Base-by-base conservation (phyloP, 495 filamentous ascomycete genomes). In the Aspergillus indologenus region DNA sequence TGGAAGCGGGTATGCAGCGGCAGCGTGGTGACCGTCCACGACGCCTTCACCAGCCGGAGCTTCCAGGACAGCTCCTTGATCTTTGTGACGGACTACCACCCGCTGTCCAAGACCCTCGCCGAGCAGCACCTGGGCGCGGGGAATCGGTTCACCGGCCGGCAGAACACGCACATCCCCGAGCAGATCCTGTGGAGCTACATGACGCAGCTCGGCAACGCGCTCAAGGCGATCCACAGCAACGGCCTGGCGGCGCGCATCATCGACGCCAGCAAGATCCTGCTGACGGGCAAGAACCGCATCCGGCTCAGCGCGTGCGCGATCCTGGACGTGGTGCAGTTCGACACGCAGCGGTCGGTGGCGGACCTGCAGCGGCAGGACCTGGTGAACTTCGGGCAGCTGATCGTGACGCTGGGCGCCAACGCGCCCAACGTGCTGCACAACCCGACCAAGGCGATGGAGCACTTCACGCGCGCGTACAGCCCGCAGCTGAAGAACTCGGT, bases 1-100 rank as follows among this genome's bases (percentile, higher is more conserved):
- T 98, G 95, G 95, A 94, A 91, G 64, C 87, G 89, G 49, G 83
- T 98, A 18, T 82, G 81, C 65, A 92, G 86, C 67, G 88, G 86
- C 51, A 90, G 85, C 61, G 85, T 98, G 23, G 93, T 98, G 18
- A 88, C 86, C 2, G 82, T 96, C 12, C 88, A 96, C 66, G 90
- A 96, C 74, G 90, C 90, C 2, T 98, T 98, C 69, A 98, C 94
- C 7, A 96, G 90, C 45, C 79, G 90, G 43, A 87, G 86, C 48
- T 98, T 98, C 74, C 90, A 91, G 59, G 95, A 98, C 65, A 95
- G 88, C 71, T 98, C 95, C 17, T 80, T 98, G 54, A 88, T 98
- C 58, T 90, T 98, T 68, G 91, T 95, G 34, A 95, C 90, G 57
- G 90, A 95, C 69, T 98, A 93, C 67, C 90, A 95, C 66, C 95